Evolutionary conservation across 1,139 yeast species (phyloP), one percentile per base, ranked within the genome.

Genomic region (Candida anutae): DNA sequence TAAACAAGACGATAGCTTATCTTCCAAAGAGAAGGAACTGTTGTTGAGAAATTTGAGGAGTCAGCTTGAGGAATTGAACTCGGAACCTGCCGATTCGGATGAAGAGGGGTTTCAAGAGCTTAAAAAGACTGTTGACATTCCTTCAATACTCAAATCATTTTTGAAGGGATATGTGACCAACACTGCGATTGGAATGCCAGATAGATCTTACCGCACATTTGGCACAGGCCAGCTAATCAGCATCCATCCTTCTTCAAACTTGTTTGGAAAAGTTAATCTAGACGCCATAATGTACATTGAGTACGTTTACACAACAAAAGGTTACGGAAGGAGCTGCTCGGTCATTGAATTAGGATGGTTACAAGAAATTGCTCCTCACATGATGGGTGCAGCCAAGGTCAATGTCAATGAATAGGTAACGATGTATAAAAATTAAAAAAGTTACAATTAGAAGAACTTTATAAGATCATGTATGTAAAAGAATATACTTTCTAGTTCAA

Each of bases 211-310:
- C 56, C 68, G 94, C 47, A 87, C 97, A 0, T 79, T 87, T 10
- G 61, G 77, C 15, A 74, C 80, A 5, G 94, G 94, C 13, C 87
- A 80, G 44, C 60, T 81, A 17, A 76, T 93, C 25, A 76, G 93
- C 33, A 76, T 93, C 12, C 99, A 93, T 50, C 98, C 98, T 1
- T 83, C 95, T 0, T 84, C 95, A 1, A 62, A 84, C 50, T 59
- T 93, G 26, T 93, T 88, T 55, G 95, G 95, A 9, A 72, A 74
- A 40, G 39, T 55, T n/a, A 73, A 75, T 40, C 63, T 76, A 26
- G 95, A 88, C 40, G 95, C 94, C 3, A 78, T 90, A 32, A 78
- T 93, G 90, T 93, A 85, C 59, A 78, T 87, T 29, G 98, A 93
- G 53, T 87, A 84, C 49, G 96, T 93, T 6, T 90, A 70, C 51